Base-by-base conservation (phyloP, 805 yeast species). In the Candida piceae region DNA sequence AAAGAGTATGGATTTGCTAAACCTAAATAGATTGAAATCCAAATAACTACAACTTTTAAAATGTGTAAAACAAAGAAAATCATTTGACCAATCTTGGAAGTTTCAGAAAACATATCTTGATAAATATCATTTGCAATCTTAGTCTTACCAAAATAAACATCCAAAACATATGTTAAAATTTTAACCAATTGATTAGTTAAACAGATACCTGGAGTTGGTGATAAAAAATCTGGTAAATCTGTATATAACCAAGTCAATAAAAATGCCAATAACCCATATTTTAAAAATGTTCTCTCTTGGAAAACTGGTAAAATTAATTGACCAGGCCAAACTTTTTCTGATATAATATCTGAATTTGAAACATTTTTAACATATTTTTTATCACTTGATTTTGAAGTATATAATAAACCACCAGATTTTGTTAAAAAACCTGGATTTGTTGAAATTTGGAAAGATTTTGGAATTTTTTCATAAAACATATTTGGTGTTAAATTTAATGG, bases 171-270 rank as follows among this genome's bases (percentile, higher is more conserved):
- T 11, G 60, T 52, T 5, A 53, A 38, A 2, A 42, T 15, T 36
- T 53, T 62, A 5, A 72, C 62, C 19, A 78, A 39, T 48, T 77
- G 75, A 50, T 78, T 81, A 9, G 94, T 82, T 39, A 87, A 63
- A 46, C 89, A 83, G 39, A 79, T 72, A 17, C 96, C 96, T 0
- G 97, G 97, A 4, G 97, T 90, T 32, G 97, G 97, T 24, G 89
- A 76, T 36, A 87, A 67, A 50, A 69, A 73, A 54, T 87, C 96
- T 2, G 98, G 98, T 57, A 93, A 70, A 64, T 93, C 97, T 2
- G 95, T 80, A 60, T 89, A 93, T 41, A 93, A 72, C 97, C 98
- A 93, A 13, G 64, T 62, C 8, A 72, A 35, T 49, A 85, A 62
- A 4, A 64, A 39, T 1, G 69, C 34, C 13, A 66, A 34, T 36